Evolutionary conservation across 352 stramenopile species (phyloP), one percentile per base, ranked within the genome.

Genomic region (Phytophthora pini): DNA sequence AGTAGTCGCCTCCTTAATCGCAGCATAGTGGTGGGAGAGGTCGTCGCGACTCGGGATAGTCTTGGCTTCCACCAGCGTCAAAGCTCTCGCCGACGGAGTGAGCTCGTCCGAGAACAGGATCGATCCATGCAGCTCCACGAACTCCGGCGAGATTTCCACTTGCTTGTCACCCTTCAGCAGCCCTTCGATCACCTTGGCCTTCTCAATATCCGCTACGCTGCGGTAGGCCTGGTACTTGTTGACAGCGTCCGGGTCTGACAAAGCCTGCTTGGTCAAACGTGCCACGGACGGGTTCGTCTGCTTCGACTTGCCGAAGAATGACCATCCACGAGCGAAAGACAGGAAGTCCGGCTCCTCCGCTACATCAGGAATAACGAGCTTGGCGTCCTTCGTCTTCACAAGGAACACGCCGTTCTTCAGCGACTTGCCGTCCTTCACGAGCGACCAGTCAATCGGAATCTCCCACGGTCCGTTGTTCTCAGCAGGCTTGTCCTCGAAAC

Each of bases 211-310:
- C 20, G 82, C 81, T 15, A 92, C 74, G 41, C 71, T 80, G 50
- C 84, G 82, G 66, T 91, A 92, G 4, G 81, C 84, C 56, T 89
- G 79, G 52, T 90, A 93, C 65, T 88, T 88, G 70, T 93, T 93
- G 7, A 90, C 82, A 56, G 84, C 77, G 61, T 90, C 84, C 13
- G 84, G 80, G 38, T 93, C 84, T 2, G 78, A 83, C 8, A 85
- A 56, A 24, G 84, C 82, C 70, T 90, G 84, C 74, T 88, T 89
- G 10, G 74, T 84, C 15, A 90, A 73, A 11, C 65, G 74, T 7
- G 75, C 46, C 51, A 76, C 57, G 17, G 77, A 80, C 20, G 79
- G 53, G 61, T 84, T 88, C 36, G 76, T 72, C 47, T 83, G 75
- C 75, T 90, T 91, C 51, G 73, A 80, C 63, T 84, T 92, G 50